These are phyloP conservation scores for Phytophthora fragariae DNA, from an alignment of 352 stramenopile species.

Conservation along the genomic window DNA sequence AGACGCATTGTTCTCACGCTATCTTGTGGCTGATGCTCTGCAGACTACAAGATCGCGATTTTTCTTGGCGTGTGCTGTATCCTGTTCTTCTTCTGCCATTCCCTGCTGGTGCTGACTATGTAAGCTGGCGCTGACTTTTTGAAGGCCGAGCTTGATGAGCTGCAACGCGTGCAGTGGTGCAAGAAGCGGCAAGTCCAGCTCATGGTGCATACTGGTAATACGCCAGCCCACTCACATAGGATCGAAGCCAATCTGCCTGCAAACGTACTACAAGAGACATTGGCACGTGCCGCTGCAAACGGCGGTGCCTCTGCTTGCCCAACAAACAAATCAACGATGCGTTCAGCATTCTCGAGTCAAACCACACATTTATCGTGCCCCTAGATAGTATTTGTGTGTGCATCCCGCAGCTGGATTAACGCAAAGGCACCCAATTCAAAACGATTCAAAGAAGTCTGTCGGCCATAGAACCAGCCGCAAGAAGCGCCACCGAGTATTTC, in stretches of 20 bases:
- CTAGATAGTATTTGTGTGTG: not conserved
- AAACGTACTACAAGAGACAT: constrained; percentile 19
- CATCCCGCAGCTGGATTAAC: constrained; percentile 21
- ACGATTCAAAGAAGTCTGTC: constrained; percentile 14
- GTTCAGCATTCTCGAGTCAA: constrained; percentile 15
- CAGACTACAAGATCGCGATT: constrained; percentile 90
- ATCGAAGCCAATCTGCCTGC: constrained; percentile 3
- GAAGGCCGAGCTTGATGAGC: constrained; percentile 5
- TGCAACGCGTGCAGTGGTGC: not conserved
- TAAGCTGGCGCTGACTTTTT: constrained; percentile 26
- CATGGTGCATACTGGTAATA: not conserved
- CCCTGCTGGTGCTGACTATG: constrained; percentile 59
- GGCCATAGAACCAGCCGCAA: constrained; percentile 24
- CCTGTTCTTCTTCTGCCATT: constrained; percentile 75
- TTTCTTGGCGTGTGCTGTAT: constrained; percentile 62
- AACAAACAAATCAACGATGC: constrained; percentile 18
- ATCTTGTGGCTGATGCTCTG: constrained; percentile 5
- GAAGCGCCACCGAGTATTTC: constrained; percentile 19
- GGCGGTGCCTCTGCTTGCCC: constrained; percentile 12
- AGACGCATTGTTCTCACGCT: not conserved
- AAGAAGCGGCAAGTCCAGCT: not conserved
- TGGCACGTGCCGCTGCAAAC: constrained; percentile 15
- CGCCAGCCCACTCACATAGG: constrained; percentile 1
- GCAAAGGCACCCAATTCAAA: constrained; percentile 17
- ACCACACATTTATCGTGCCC: not conserved